phyloP scores from a whole-genome alignment of 2,329 filamentous ascomycete genomes.

The Trichoderma atrobrunneum region DNA sequence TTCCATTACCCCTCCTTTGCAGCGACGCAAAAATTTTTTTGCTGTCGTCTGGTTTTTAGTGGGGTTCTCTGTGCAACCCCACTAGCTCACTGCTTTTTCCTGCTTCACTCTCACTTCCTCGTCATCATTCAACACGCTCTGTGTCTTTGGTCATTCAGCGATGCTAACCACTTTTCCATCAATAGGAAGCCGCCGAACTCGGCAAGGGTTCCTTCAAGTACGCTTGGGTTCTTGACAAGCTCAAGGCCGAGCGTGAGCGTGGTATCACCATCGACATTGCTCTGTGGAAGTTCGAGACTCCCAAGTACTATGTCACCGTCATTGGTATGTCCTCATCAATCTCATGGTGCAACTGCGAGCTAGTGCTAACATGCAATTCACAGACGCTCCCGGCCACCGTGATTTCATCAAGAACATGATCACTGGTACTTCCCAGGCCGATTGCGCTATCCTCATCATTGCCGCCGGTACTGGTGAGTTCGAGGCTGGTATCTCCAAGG shows the following conservation, averaged over 20 bases:
- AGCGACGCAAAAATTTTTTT: conserved; percentile 7
- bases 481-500: conserved; percentile 99
- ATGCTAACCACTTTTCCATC: conserved; percentile 20
- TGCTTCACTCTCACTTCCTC: background rate
- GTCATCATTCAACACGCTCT: background rate
- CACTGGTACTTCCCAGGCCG: conserved; percentile 99
- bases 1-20: conserved; percentile 16
- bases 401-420: conserved; percentile 99
- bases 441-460: conserved; percentile 99
- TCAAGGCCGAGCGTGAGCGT: conserved; percentile 99
- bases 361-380: background rate
- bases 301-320: conserved; percentile 96
- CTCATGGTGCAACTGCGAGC: no score
- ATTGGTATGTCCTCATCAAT: conserved; percentile 65
- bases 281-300: conserved; percentile 99
- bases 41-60: background rate
- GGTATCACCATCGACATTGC: conserved; percentile 99
- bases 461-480: conserved; percentile 99
- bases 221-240: conserved; percentile 99
- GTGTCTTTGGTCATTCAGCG: background rate
- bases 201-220: conserved; percentile 99
- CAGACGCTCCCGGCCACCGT: conserved; percentile 98
- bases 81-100: background rate
- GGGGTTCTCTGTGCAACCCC: background rate
- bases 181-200: conserved; percentile 94